A percentile compares a stretch with the other conserved stretches of the same genome.
Conservation (phyloP, 1,139 yeast species). For the Meyerozyma smithsonii region DNA sequence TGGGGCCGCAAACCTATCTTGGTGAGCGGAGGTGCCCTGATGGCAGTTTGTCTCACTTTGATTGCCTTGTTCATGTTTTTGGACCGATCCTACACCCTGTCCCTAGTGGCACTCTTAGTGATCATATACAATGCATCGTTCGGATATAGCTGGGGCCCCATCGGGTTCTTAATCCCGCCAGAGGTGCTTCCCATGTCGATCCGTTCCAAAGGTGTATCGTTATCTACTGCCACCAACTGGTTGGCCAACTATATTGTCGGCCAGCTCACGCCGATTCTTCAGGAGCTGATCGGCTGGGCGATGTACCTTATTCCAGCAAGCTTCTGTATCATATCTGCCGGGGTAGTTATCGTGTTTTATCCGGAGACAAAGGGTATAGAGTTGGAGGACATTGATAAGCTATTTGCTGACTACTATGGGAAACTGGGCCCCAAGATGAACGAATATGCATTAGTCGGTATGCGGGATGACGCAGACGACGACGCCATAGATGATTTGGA, state of each 20-base stretch:
- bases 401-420: constrained; percentile 55
- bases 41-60: constrained; percentile 40
- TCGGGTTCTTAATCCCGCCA: constrained; percentile 51
- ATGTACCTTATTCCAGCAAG: constrained; percentile 46
- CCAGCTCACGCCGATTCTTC: constrained; percentile 47
- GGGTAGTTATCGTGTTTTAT: constrained; percentile 42
- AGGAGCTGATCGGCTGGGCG: constrained; percentile 45
- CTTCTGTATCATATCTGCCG: constrained; percentile 40
- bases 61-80: constrained; percentile 39
- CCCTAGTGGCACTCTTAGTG: constrained; percentile 44
- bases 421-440: constrained; percentile 15
- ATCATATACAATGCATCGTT: constrained; percentile 49
- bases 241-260: constrained; percentile 51
- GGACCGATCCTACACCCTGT: constrained; percentile 35
- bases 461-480: constrained; percentile 4
- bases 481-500: constrained; percentile 4
- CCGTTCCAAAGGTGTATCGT: constrained; percentile 50
- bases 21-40: constrained; percentile 43
- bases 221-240: constrained; percentile 56
- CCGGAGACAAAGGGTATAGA: constrained; percentile 55
- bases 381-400: constrained; percentile 55
- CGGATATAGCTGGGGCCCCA: constrained; percentile 57
- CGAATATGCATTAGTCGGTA: constrained; percentile 14
- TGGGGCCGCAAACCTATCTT: constrained; percentile 54
- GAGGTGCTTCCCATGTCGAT: constrained; percentile 51